phyloP scores from a whole-genome alignment of 345 rosid genomes.

The Salix brachista region DNA sequence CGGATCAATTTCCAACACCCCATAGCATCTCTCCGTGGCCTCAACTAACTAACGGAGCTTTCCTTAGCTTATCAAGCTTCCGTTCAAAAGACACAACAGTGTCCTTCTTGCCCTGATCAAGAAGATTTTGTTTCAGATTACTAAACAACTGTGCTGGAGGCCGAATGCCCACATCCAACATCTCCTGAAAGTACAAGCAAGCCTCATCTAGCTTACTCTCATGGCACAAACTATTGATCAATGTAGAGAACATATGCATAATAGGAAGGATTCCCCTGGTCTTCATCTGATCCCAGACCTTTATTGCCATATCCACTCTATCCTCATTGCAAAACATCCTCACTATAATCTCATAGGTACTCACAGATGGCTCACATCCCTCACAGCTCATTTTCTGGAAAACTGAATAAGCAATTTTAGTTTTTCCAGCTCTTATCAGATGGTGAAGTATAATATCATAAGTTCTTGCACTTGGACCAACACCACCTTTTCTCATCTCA shows the following conservation, averaged over 20 bases:
- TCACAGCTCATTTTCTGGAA: constrained; percentile 48
- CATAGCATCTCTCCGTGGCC: neutral
- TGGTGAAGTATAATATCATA: constrained; percentile 76
- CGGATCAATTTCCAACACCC: neutral
- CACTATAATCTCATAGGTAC: constrained; percentile 73
- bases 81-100: constrained; percentile 37
- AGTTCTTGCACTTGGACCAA: constrained; percentile 72
- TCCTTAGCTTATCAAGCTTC: constrained; percentile 64
- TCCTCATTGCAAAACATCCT: constrained; percentile 81
- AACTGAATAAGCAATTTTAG: constrained; percentile 48
- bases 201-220: constrained; percentile 64
- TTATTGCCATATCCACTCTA: constrained; percentile 56
- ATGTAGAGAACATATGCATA: constrained; percentile 77
- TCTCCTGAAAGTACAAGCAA: constrained; percentile 74
- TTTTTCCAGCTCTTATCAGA: constrained; percentile 42
- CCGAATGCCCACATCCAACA: constrained; percentile 80
- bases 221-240: constrained; percentile 57
- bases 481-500: constrained; percentile 57
- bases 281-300: constrained; percentile 74
- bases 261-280: constrained; percentile 69
- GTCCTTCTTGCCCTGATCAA: constrained; percentile 55
- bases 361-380: constrained; percentile 54
- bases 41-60: constrained; percentile 45
- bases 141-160: constrained; percentile 75
- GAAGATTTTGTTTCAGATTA: constrained; percentile 64